phyloP scores from a whole-genome alignment of 352 stramenopile genomes.

The Phytophthora vignae region DNA sequence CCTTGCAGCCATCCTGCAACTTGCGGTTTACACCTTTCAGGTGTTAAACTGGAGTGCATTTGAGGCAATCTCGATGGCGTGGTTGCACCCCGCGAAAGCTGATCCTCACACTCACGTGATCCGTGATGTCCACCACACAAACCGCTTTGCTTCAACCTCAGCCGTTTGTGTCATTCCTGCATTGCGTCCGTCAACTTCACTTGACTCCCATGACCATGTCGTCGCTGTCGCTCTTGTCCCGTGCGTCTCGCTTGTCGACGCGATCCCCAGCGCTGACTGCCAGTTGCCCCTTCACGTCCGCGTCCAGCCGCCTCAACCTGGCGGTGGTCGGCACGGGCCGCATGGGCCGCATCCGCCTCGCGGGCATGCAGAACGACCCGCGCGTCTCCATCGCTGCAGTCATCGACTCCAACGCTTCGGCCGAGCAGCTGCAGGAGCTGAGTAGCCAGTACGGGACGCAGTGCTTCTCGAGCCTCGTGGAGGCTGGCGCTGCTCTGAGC shows the following conservation, averaged over 20 bases:
- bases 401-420: constrained; percentile 52
- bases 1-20: background rate
- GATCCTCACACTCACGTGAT: constrained; percentile 4
- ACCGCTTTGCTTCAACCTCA: constrained; percentile 21
- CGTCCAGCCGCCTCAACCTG: constrained; percentile 46
- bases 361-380: constrained; percentile 61
- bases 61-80: background rate
- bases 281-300: constrained; percentile 13
- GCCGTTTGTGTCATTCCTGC: constrained; percentile 16
- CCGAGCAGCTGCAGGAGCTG: constrained; percentile 28
- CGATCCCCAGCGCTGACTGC: constrained; percentile 9
- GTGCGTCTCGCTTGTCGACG: constrained; percentile 13
- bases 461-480: constrained; percentile 49
- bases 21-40: too few species aligned
- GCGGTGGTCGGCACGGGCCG: constrained; percentile 76
- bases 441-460: constrained; percentile 54
- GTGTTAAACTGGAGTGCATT: background rate
- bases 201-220: constrained; percentile 10
- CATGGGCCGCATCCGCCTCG: constrained; percentile 80
- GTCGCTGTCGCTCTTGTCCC: constrained; percentile 14
- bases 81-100: constrained; percentile 11
- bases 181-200: constrained; percentile 6
- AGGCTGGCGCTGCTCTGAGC: constrained; percentile 37
- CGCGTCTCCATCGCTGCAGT: constrained; percentile 68
- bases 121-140: constrained; percentile 11